Base-by-base conservation (phyloP, 2,329 filamentous ascomycete species). In the Domatiomyces globalis region DNA sequence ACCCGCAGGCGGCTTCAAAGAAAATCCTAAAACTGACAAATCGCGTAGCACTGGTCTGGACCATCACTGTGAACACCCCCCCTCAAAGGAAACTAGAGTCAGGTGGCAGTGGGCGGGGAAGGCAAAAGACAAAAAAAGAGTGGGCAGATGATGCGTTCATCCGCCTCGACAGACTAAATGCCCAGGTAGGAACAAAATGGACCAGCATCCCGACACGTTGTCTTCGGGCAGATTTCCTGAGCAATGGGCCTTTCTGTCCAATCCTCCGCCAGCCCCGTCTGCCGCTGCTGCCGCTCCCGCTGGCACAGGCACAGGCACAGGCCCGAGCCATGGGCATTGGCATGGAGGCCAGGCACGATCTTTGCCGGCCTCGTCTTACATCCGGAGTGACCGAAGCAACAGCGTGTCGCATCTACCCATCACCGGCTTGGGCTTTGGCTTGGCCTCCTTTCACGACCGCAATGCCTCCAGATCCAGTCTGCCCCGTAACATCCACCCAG, bases 331-430 rank as follows among this genome's bases (percentile, higher is more conserved):
- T 15, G 33, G 33, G 33, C 33, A 39, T 39, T 39, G 33, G 33
- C 22, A 53, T 7, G 50, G 53, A 47, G 53, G 39, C n/a, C 54
- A 55, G 48, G 46, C 58, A 52, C 52, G 57, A 49, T 61, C 58
- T 43, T 53, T 58, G 20, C 57, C 58, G n/a, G 55, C 58, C 19
- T 61, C 58, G 45, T 55, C 49, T 43, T 58, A 58, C 50, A 43
- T 60, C 19, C 58, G 53, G 48, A 59, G 58, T 47, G 58, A 61
- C 42, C 53, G 54, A 9, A 59, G 57, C 48, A 60, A 53, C 58
- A 57, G n/a, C 47, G 5, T 25, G 12, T 57, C 27, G 50, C 56
- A 5, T 51, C 49, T 43, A 48, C 50, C 25, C 54, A 56, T 29
- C 52, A 55, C 33, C 33, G 33, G 33, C 10, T 39, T 39, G 2